Evolutionary conservation across 73 alveolate genomes (phyloP), one percentile per base, ranked within the genome.

Genomic region (Symbiodinium natans): DNA sequence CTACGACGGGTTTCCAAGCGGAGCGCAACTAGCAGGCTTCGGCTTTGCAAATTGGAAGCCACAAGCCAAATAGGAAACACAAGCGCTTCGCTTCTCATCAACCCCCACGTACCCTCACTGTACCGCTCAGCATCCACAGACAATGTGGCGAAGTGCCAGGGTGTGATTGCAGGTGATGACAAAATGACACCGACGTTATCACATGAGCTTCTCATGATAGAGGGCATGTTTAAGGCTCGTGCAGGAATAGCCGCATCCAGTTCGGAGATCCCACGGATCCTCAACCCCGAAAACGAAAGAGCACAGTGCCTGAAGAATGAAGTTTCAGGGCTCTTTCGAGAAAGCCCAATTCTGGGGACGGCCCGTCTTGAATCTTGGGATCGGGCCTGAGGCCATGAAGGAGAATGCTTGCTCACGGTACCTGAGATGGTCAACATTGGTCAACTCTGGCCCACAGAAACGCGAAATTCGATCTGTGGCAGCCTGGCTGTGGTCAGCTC

Each of bases 191-290:
- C n/a, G n/a, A n/a, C n/a, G n/a, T n/a, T n/a, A n/a, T n/a, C n/a
- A n/a, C n/a, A n/a, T n/a, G n/a, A n/a, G n/a, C n/a, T n/a, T n/a
- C n/a, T n/a, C n/a, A n/a, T n/a, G n/a, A n/a, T n/a, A n/a, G n/a
- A n/a, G n/a, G n/a, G n/a, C n/a, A 46, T 13, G 13, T 4, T 19
- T 19, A 21, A 59, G 36, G 33, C 8, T n/a, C 77, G 42, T 9
- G 41, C 84, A 74, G 84, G 31, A 74, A 74, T 3, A 74, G 40
- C 42, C 42, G 84, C 84, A 74, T 41, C 84, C 84, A 74, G 43
- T 33, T 74, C 11, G 84, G 43, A 5, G 84, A 74, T n/a, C 84
- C 84, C 84, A 33, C 84, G 25, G 40, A n/a, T 33, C 84, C 84
- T 74, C 40, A 74, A n/a, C n/a, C n/a, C n/a, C n/a, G n/a, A 13